phyloP scores from a whole-genome alignment of 768 basidiomycete species.

The Lenzites betulinus region DNA sequence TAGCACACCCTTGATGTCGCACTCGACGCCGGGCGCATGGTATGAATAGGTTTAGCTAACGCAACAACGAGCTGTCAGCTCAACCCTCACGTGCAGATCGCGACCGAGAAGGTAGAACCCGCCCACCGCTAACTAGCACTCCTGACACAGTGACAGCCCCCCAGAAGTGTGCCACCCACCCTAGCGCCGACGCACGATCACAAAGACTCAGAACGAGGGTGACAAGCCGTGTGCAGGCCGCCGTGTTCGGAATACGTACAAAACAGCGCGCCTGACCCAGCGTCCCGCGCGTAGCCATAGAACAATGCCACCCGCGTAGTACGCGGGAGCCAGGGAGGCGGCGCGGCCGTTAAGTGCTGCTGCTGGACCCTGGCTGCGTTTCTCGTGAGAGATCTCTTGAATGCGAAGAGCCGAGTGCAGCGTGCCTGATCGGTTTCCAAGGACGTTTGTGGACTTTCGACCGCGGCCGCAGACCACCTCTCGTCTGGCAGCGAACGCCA shows the following conservation, averaged over 20 bases:
- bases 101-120: neutral
- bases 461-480: neutral
- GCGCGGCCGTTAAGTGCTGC: neutral
- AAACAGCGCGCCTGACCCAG: constrained; percentile 2
- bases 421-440: constrained; percentile 18
- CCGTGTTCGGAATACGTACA: constrained; percentile 11
- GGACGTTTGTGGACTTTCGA: neutral
- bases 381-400: neutral
- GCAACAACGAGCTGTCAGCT: neutral
- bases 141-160: neutral
- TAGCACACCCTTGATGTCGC: neutral
- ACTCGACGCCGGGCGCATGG: neutral
- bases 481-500: neutral
- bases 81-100: neutral
- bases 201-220: constrained; percentile 11
- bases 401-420: neutral
- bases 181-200: constrained; percentile 1
- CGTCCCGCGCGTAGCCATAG: neutral
- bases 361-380: neutral
- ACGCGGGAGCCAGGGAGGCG: neutral
- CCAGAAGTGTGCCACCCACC: neutral
- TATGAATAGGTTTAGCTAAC: neutral
- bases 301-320: neutral
- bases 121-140: neutral
- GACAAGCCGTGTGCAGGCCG: constrained; percentile 16